These are phyloP conservation scores for Pseudogymnoascus sp. DNA, from an alignment of 2,329 filamentous ascomycete species.

Conservation along the genomic window DNA sequence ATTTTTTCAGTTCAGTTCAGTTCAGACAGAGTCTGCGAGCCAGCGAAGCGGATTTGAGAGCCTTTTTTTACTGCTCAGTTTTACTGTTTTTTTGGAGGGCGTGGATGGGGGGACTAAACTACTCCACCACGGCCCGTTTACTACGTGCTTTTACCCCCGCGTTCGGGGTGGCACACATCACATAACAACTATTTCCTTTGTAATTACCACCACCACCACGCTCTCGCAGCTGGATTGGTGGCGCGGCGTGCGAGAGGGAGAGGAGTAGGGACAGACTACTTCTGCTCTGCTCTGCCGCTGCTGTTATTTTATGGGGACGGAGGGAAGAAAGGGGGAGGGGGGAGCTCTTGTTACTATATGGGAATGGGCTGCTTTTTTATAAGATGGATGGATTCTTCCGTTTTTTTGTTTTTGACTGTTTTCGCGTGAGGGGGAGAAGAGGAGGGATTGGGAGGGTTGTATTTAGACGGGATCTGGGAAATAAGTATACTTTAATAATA, in stretches of 20 bases:
- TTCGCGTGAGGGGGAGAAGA: not conserved
- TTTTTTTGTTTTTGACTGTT: not conserved
- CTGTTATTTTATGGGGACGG: not conserved
- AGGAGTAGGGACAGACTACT: not conserved
- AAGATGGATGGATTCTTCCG: not conserved
- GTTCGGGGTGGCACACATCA: not conserved
- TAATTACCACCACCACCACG: not conserved
- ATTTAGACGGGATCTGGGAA: not conserved
- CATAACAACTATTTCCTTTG: constrained; percentile 1
- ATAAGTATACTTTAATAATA: constrained; percentile 1
- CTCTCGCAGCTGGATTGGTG: not conserved
- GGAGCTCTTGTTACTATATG: not conserved
- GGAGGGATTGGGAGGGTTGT: not conserved
- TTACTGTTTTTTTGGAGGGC: not conserved
- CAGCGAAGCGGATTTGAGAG: not conserved
- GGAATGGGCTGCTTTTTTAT: not conserved
- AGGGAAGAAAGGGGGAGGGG: too few relatives aligned
- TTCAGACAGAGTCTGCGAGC: not conserved
- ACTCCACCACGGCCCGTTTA: not conserved
- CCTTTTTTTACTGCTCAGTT: not conserved
- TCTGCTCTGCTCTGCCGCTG: not conserved
- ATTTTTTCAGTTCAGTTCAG: not conserved
- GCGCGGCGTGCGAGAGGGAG: not conserved
- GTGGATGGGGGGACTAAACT: not conserved
- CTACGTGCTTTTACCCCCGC: not conserved